Conservation (phyloP, 2,329 filamentous ascomycete genomes). For the Meredithiella fracta region DNA sequence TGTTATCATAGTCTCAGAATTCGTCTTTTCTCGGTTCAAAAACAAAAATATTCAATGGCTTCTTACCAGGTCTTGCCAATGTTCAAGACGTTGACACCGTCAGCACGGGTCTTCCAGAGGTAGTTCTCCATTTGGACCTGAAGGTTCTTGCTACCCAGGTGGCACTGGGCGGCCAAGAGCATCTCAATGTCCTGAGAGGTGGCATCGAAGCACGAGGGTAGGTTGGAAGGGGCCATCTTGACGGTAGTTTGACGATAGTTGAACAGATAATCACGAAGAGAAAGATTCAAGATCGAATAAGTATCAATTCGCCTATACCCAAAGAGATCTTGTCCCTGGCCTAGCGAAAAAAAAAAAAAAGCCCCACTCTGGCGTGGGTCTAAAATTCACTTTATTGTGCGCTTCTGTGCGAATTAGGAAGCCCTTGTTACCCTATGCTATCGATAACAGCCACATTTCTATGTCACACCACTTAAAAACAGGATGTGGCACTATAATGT, state of each 20-base stretch:
- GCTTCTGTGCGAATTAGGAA: slow-evolving; percentile 11
- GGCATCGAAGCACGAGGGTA: slow-evolving; percentile 90
- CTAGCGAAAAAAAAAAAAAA: slow-evolving; percentile 1
- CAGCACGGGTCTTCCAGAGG: slow-evolving; percentile 98
- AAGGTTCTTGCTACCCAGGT: slow-evolving; percentile 97
- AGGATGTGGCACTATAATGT: not conserved
- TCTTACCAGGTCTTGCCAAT: slow-evolving; percentile 98
- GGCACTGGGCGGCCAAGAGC: slow-evolving; percentile 91
- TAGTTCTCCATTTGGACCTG: slow-evolving; percentile 99
- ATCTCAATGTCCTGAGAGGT: slow-evolving; percentile 98
- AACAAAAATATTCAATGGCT: not conserved
- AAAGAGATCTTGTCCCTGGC: slow-evolving; percentile 23
- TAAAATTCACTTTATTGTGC: slow-evolving; percentile 13
- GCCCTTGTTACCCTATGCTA: slow-evolving; percentile 13
- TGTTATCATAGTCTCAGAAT: not conserved
- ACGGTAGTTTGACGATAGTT: slow-evolving; percentile 27
- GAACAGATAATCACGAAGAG: slow-evolving; percentile 17
- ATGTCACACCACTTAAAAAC: not conserved
- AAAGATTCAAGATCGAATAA: slow-evolving; percentile 20
- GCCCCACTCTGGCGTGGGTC: slow-evolving; percentile 3
- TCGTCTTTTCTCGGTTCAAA: not conserved
- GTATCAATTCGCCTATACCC: slow-evolving; percentile 17
- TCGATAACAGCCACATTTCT: not conserved
- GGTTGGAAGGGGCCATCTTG: slow-evolving; percentile 91
- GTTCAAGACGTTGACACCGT: slow-evolving; percentile 98